Conservation (phyloP, 805 yeast genomes). For the Myxozyma neotropica region DNA sequence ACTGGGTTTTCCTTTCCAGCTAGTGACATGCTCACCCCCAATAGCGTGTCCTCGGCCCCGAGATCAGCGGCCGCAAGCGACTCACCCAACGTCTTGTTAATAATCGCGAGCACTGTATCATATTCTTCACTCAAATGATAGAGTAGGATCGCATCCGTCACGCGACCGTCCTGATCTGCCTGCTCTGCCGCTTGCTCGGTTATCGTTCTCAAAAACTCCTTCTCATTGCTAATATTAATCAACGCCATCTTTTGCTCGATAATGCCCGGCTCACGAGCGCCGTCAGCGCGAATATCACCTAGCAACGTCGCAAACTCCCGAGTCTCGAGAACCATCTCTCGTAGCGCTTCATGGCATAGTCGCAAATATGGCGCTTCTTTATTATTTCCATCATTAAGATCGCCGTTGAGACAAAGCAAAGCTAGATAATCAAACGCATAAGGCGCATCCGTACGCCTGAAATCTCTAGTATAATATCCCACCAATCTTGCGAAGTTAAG, state of each 20-base stretch:
- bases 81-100: constrained; percentile 79
- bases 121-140: constrained; percentile 89
- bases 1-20: constrained; percentile 44
- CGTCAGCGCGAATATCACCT: constrained; percentile 81
- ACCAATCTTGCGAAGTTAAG: constrained; percentile 61
- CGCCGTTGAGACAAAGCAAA: constrained; percentile 62
- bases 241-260: constrained; percentile 75
- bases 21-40: constrained; percentile 39
- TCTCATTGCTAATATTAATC: constrained; percentile 59
- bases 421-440: constrained; percentile 89
- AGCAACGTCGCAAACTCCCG: constrained; percentile 78
- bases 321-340: constrained; percentile 82
- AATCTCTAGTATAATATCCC: constrained; percentile 79
- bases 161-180: constrained; percentile 90
- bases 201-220: constrained; percentile 65
- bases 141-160: constrained; percentile 78
- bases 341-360: constrained; percentile 73
- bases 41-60: constrained; percentile 38
- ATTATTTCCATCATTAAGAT: constrained; percentile 24
- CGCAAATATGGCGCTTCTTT: constrained; percentile 47
- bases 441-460: constrained; percentile 82
- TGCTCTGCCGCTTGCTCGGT: constrained; percentile 82
- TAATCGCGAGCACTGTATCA: constrained; percentile 72
- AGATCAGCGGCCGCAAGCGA: constrained; percentile 70
- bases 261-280: constrained; percentile 77